These are phyloP conservation scores for Flueggea neowawraea DNA, from an alignment of 441 rosid species.

Conservation along the genomic window DNA sequence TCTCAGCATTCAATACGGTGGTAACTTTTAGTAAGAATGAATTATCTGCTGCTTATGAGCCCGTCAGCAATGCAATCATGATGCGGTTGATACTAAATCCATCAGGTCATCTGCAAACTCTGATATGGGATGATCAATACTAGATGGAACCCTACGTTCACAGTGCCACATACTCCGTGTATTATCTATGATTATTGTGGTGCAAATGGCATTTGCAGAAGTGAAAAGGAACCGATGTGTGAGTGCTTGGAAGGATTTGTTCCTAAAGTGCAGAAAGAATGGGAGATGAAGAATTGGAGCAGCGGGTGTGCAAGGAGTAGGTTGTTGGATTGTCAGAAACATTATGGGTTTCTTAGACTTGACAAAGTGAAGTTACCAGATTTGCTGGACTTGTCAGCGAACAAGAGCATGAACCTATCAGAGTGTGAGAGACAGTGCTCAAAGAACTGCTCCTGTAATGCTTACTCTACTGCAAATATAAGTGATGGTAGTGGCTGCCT, in stretches of 20 bases:
- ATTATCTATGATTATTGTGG: conserved; percentile 1
- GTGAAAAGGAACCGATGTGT: conserved; percentile 9
- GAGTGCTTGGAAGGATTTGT: conserved; percentile 28
- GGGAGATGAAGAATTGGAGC: conserved; percentile 8
- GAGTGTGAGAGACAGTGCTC: no score
- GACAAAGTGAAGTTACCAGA: conserved; percentile 17
- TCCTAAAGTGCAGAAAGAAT: conserved; percentile 8
- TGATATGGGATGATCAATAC: neutral
- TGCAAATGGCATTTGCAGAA: conserved; percentile 5
- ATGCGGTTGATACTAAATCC: neutral
- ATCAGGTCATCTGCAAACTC: neutral
- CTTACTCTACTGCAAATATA: no score
- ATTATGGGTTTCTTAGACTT: conserved; percentile 15
- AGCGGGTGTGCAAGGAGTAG: conserved; percentile 14
- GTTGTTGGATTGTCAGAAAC: conserved; percentile 11
- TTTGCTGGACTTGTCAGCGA: neutral
- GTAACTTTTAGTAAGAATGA: no score
- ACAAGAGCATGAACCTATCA: conserved; percentile 5
- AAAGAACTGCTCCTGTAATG: no score
- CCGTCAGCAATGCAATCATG: neutral
- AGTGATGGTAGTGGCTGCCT: no score
- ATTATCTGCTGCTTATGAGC: no score
- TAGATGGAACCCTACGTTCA: neutral
- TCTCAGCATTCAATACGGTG: no score
- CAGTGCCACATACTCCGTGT: neutral